phyloP scores from a whole-genome alignment of 2,329 filamentous ascomycete species.

The Fusarium lateritium region DNA sequence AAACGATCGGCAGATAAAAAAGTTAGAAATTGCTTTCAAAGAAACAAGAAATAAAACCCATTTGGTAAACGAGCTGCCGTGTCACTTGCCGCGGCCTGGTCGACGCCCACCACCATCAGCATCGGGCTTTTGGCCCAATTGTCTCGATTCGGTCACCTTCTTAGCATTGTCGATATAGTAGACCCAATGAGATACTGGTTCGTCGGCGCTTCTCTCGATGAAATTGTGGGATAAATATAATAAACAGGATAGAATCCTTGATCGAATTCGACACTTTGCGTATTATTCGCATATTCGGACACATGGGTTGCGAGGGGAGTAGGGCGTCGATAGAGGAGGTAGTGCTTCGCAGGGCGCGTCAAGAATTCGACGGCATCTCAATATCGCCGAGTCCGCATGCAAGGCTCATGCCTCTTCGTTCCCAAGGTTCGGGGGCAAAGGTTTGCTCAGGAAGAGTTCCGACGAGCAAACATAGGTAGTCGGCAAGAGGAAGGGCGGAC shows the following conservation, averaged over 20 bases:
- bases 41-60: too few relatives aligned
- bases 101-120: neutral
- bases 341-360: neutral
- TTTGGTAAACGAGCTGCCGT: neutral
- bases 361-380: neutral
- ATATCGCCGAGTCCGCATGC: neutral
- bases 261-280: neutral
- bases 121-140: neutral
- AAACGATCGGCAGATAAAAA: neutral
- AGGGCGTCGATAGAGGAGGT: too few relatives aligned
- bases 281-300: neutral
- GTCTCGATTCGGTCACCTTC: neutral
- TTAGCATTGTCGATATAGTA: neutral
- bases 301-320: too few relatives aligned
- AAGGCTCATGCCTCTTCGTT: neutral
- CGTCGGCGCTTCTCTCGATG: neutral
- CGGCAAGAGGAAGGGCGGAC: too few relatives aligned
- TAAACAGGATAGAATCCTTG: neutral
- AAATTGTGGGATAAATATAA: neutral
- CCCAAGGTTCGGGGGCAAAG: neutral
- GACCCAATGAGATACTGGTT: conserved; percentile 1
- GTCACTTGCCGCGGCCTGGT: neutral
- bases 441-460: neutral
- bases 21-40: neutral
- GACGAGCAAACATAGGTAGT: too few relatives aligned